phyloP scores from a whole-genome alignment of 2,329 filamentous ascomycete species.

The Trichoderma harzianum region DNA sequence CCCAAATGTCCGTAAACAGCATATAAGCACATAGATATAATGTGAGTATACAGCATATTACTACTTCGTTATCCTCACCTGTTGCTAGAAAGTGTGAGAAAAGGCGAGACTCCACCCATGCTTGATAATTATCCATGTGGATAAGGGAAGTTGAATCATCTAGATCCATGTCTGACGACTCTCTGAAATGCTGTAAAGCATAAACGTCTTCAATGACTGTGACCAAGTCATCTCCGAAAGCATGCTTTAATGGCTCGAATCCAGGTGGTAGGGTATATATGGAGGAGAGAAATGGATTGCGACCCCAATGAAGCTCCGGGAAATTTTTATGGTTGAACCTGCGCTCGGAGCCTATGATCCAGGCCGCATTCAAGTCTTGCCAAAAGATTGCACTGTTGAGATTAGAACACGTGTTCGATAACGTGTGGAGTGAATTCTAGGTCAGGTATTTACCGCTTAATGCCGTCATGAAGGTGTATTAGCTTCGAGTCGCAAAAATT shows the following conservation, averaged over 20 bases:
- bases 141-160: not conserved
- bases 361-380: conserved; percentile 1
- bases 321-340: not conserved
- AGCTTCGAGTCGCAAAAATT: not conserved
- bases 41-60: not conserved
- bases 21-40: not conserved
- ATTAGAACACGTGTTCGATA: not conserved
- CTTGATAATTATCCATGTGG: not conserved
- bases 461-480: not conserved
- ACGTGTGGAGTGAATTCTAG: not conserved
- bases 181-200: not conserved
- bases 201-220: not conserved
- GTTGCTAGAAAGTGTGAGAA: not conserved
- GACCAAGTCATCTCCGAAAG: not conserved
- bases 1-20: not conserved
- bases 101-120: not conserved
- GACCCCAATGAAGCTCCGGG: not conserved
- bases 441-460: not conserved
- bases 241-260: not conserved
- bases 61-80: not conserved
- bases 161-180: not conserved
- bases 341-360: conserved; percentile 5
- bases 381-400: conserved; percentile 1
- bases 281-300: not conserved
- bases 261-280: not conserved